Conservation (phyloP, 495 filamentous ascomycete species). For the Xylaria cubensis region DNA sequence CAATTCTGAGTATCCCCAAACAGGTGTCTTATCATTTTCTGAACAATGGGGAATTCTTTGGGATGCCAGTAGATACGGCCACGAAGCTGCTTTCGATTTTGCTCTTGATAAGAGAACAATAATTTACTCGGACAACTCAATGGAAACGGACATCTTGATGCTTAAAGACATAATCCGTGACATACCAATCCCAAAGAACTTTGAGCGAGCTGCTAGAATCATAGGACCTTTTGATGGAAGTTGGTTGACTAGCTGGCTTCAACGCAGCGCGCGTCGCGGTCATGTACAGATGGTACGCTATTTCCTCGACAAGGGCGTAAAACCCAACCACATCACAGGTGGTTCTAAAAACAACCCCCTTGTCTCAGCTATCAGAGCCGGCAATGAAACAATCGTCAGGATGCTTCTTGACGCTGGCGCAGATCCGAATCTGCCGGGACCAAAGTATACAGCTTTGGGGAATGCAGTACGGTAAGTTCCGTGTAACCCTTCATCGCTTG, state of each 20-base stretch:
- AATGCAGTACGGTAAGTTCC: background rate
- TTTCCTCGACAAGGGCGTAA: background rate
- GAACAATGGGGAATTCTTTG: background rate
- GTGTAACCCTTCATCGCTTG: no score
- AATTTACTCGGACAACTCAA: no score
- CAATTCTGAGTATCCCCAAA: background rate
- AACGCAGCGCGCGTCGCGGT: background rate
- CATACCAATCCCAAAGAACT: background rate
- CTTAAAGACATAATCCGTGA: background rate
- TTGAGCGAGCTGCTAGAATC: background rate
- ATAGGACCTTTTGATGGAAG: background rate
- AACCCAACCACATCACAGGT: background rate
- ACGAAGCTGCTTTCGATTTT: background rate
- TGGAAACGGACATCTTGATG: background rate
- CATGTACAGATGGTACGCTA: background rate
- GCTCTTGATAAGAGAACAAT: background rate
- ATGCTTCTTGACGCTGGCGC: constrained; percentile 12
- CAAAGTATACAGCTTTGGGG: background rate
- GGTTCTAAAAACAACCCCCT: background rate
- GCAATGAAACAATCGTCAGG: background rate
- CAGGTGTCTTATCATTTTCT: background rate
- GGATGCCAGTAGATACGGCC: background rate
- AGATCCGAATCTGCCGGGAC: background rate
- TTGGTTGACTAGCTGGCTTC: background rate
- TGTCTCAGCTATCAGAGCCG: background rate